Evolutionary conservation across 371 early-diverging fungal genomes (phyloP).

Genomic region (Rhizopus stolonifer): DNA sequence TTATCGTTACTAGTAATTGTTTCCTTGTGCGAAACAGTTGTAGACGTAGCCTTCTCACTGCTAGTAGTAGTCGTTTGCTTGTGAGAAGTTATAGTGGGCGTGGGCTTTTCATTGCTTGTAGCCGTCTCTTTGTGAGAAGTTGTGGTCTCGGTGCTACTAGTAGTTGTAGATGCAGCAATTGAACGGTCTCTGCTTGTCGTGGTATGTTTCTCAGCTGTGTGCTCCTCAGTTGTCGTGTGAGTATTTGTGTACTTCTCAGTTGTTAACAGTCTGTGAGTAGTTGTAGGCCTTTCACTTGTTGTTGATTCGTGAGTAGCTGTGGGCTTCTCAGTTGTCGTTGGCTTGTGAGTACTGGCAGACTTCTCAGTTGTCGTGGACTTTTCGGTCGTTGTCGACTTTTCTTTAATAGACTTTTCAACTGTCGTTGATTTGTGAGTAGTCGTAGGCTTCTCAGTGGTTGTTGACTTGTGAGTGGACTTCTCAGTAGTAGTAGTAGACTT

Average conservation of each 20-base stretch:
- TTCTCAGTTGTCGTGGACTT: constrained; percentile 8
- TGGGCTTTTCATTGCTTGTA: background rate
- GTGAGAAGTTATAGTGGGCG: background rate
- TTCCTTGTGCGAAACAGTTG: too few relatives aligned
- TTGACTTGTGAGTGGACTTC: background rate
- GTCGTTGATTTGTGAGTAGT: background rate
- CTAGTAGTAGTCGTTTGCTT: too few relatives aligned
- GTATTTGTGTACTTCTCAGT: background rate
- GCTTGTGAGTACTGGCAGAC: background rate
- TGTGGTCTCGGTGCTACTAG: background rate
- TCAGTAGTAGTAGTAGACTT: background rate
- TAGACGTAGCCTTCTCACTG: too few relatives aligned
- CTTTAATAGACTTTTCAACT: background rate
- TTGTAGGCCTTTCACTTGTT: background rate
- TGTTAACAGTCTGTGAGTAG: background rate
- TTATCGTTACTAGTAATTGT: too few relatives aligned
- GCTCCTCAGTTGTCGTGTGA: background rate
- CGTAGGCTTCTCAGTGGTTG: background rate
- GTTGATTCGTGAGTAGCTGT: constrained; percentile 3
- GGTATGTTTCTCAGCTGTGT: background rate
- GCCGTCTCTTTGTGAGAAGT: background rate
- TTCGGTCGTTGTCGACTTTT: background rate
- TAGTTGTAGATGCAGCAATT: too few relatives aligned
- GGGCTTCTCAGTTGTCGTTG: constrained; percentile 1
- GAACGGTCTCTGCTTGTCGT: too few relatives aligned